Evolutionary conservation across 495 filamentous ascomycete genomes (phyloP).

Genomic region (Penicillium pulvis): DNA sequence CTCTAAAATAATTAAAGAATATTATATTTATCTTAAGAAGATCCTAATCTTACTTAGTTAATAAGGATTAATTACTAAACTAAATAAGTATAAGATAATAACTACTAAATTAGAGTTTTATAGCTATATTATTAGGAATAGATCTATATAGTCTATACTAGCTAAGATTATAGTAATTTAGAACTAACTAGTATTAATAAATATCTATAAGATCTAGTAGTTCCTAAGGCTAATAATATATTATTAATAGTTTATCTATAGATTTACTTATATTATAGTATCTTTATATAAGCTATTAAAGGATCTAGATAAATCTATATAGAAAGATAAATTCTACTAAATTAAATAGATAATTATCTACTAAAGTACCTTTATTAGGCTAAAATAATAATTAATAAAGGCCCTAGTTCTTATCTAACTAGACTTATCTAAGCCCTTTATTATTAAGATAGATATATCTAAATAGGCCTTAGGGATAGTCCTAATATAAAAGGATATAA

Average conservation of each 20-base stretch:
- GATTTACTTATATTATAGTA: background rate
- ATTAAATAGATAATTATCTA: background rate
- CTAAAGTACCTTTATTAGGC: background rate
- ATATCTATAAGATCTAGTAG: background rate
- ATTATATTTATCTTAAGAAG: slow-evolving; percentile 1
- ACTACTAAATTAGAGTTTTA: background rate
- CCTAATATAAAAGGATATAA: background rate
- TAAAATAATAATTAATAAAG: background rate
- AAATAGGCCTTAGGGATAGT: background rate
- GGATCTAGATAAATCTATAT: background rate
- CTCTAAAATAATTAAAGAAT: background rate
- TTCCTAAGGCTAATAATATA: background rate
- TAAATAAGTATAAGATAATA: background rate
- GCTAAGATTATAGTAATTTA: background rate
- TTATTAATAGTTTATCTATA: background rate
- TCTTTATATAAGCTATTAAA: background rate
- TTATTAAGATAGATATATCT: background rate
- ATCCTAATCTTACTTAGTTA: background rate
- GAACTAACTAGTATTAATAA: background rate
- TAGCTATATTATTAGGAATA: background rate
- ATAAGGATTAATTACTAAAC: background rate
- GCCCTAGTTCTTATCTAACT: background rate
- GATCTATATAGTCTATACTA: background rate
- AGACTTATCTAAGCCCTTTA: background rate
- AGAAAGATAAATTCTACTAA: background rate